Conservation (phyloP, 1,284 basidiomycete genomes). For the Coniferiporia weirii region DNA sequence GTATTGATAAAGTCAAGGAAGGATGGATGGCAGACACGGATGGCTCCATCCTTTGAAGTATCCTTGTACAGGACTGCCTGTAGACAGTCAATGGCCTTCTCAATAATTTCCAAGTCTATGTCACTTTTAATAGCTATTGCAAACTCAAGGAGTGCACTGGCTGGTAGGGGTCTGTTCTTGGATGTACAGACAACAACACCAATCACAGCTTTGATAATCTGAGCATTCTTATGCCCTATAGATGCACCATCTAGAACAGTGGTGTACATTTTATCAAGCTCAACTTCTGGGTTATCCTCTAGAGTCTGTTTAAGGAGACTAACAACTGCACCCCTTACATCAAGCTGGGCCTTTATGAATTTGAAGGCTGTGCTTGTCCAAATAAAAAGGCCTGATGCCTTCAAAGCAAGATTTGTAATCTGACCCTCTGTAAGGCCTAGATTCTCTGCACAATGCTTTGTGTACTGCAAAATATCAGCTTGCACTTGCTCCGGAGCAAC, state of each 20-base stretch:
- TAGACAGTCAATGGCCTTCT: not conserved
- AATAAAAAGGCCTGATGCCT: slow-evolving; percentile 25
- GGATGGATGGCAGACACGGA: slow-evolving; percentile 15
- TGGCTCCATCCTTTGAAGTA: not conserved
- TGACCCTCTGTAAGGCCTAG: slow-evolving; percentile 2
- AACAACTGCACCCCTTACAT: not conserved
- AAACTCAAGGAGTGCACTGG: too few species aligned
- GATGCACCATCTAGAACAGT: not conserved
- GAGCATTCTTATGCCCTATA: not conserved
- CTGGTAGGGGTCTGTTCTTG: slow-evolving; percentile 1
- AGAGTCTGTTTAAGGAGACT: too few species aligned
- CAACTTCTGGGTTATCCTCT: too few species aligned
- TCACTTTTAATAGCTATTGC: too few species aligned
- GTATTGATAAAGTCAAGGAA: slow-evolving; percentile 18
- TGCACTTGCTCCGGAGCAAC: too few species aligned
- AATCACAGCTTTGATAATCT: not conserved
- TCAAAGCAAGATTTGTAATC: slow-evolving; percentile 22
- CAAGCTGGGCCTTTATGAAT: slow-evolving; percentile 18
- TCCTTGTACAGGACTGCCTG: slow-evolving; percentile 6
- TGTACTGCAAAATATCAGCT: not conserved
- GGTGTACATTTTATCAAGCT: not conserved
- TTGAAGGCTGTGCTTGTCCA: slow-evolving; percentile 26
- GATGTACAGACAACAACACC: slow-evolving; percentile 2
- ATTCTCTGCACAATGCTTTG: not conserved
- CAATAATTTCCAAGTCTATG: too few species aligned